Evolutionary conservation across 495 filamentous ascomycete species (phyloP), one percentile per base, ranked within the genome.

Genomic region (Penicillium waksmanii): DNA sequence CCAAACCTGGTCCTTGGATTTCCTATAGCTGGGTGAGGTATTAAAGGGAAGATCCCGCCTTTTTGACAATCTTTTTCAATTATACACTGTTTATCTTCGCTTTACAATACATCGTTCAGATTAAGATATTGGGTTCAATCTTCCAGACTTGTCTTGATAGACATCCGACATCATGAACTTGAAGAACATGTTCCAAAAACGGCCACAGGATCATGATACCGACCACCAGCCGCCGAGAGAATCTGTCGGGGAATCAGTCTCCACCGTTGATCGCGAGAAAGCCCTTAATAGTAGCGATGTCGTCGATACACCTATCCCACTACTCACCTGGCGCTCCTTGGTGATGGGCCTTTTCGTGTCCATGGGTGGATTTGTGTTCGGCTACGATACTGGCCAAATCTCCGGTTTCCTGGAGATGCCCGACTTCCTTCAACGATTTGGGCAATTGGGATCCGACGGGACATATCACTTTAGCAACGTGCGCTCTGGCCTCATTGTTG

Each of bases 351-450:
- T 81, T 10, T 71, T 82, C 17, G 76, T 82, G n/a, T 82, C 87
- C 3, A 85, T 90, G 75, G 87, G 87, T 44, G 87, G 87, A 15
- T 85, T 90, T 57, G 80, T 90, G 12, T 76, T 76, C 35, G 73
- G 73, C 17, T 76, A 76, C 34, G 73, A 76, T 60, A 67, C 70
- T 36, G 77, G 78, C 55, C 78, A 80, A 49, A 81, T 81, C 43
- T 77, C 74, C 4, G 78, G 78, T 15, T 86, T 89, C 61, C 70
- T 89, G 31, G 76, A 81, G 31, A 88, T 88, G 79, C 23, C 64
- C 0, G 79, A 75, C 69, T 81, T 74, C 54, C 60, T 75, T n/a
- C 6, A 65, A 33, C 66, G 74, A 0, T 83, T 77, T 60, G 80
- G 73, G 47, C 18, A 75, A 53, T 35, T 49, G 21, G 51, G 56